Conservation (phyloP, 768 basidiomycete genomes). For the Leccinum aurantiacum region DNA sequence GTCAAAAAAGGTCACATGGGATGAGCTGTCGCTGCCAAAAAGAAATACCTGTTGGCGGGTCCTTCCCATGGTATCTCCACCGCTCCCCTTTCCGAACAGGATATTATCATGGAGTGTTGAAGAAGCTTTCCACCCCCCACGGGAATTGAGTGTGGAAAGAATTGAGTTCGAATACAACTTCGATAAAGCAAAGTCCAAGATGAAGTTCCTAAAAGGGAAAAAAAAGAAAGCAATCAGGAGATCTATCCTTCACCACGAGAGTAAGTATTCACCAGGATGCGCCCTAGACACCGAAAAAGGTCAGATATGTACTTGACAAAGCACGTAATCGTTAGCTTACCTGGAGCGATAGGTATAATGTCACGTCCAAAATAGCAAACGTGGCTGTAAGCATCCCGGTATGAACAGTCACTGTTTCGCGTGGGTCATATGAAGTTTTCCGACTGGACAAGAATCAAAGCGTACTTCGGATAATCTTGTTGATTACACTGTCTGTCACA, state of each 20-base stretch:
- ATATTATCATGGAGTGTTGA: conserved; percentile 3
- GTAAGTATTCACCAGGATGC: conserved; percentile 21
- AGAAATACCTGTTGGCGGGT: conserved; percentile 7
- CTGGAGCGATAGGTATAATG: conserved; percentile 19
- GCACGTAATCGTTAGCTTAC: conserved; percentile 2
- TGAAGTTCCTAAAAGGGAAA: conserved; percentile 12
- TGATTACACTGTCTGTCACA: conserved; percentile 36
- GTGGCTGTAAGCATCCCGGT: conserved; percentile 27
- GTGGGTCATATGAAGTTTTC: background rate
- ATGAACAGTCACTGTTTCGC: conserved; percentile 28
- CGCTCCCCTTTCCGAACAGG: background rate
- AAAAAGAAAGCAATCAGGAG: background rate
- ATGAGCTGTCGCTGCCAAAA: background rate
- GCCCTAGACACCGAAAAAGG: conserved; percentile 7
- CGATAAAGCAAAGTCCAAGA: conserved; percentile 26
- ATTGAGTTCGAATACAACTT: conserved; percentile 29
- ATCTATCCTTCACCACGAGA: background rate
- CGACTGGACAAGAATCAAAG: background rate
- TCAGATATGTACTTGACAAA: background rate
- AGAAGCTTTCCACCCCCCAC: conserved; percentile 21
- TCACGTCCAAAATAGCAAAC: conserved; percentile 20
- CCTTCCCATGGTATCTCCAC: background rate
- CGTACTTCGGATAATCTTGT: conserved; percentile 43
- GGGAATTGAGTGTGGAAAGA: conserved; percentile 24
- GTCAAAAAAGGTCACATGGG: background rate